A percentile compares a stretch with the other conserved stretches of the same genome.
Evolutionary conservation across 345 rosid genomes (phyloP).

Genomic region (Eutrema japonicum): DNA sequence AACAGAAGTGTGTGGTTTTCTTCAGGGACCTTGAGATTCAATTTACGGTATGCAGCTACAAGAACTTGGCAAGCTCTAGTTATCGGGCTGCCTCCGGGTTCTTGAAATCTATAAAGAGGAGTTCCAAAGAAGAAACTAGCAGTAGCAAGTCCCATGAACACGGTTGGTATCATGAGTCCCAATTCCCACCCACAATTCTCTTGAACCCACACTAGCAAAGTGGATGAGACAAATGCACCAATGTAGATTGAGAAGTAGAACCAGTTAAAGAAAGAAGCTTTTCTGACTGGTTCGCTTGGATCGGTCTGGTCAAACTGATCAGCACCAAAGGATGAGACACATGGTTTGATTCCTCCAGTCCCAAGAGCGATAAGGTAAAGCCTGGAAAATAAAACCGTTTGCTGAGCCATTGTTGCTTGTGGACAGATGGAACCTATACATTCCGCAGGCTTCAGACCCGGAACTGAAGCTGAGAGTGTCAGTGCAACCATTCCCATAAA

Average conservation of each 20-base stretch:
- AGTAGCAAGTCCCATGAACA: conserved; percentile 57
- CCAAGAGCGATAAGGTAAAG: conserved; percentile 57
- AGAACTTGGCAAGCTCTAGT: conserved; percentile 54
- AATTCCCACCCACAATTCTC: conserved; percentile 61
- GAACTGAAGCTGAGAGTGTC: conserved; percentile 59
- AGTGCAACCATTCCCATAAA: conserved; percentile 58
- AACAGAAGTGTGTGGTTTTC: conserved; percentile 42
- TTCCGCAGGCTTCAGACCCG: conserved; percentile 44
- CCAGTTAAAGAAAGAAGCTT: conserved; percentile 65
- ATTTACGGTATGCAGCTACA: conserved; percentile 50
- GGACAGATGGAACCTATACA: conserved; percentile 45
- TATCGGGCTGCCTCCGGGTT: conserved; percentile 60
- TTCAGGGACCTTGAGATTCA: conserved; percentile 35
- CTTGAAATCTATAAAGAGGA: conserved; percentile 52
- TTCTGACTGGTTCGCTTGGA: conserved; percentile 49
- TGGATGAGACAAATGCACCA: conserved; percentile 61
- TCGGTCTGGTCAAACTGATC: conserved; percentile 63
- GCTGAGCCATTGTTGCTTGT: conserved; percentile 45
- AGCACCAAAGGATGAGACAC: conserved; percentile 64
- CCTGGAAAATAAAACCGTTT: conserved; percentile 47
- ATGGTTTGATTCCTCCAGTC: conserved; percentile 65
- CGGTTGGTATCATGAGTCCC: conserved; percentile 62
- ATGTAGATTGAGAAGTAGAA: conserved; percentile 55
- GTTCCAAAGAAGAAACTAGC: conserved; percentile 56
- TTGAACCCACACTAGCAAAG: conserved; percentile 60